These are phyloP conservation scores for Penicillium freii DNA, from an alignment of 2,329 filamentous ascomycete species.

Conservation along the genomic window DNA sequence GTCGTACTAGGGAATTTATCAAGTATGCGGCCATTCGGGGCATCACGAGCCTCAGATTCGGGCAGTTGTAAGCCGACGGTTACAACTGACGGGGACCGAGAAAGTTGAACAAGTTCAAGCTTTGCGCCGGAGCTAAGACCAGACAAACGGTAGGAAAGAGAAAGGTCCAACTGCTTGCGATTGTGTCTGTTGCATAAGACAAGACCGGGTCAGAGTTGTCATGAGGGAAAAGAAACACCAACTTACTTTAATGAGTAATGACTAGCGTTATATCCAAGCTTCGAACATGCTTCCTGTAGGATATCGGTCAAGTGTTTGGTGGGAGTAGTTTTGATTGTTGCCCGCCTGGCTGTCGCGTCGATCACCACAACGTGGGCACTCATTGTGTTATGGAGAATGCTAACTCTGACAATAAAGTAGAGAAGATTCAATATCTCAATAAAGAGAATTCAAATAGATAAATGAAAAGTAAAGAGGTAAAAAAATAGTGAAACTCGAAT, in stretches of 20 bases:
- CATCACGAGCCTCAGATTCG: conserved; percentile 62
- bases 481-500: not conserved
- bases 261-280: conserved; percentile 69
- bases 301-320: conserved; percentile 80
- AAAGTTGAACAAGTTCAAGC: conserved; percentile 84
- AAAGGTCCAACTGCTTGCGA: conserved; percentile 82
- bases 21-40: conserved; percentile 66
- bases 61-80: conserved; percentile 87
- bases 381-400: conserved; percentile 53
- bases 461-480: not conserved
- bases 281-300: conserved; percentile 80
- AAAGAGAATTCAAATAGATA: not conserved
- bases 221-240: not conserved
- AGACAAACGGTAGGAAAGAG: conserved; percentile 76
- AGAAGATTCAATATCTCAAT: conserved; percentile 2
- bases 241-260: conserved; percentile 78
- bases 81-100: conserved; percentile 79
- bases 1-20: conserved; percentile 87
- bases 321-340: conserved; percentile 78
- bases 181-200: conserved; percentile 58
- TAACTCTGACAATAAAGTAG: not conserved
- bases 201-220: conserved; percentile 13
- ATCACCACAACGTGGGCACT: conserved; percentile 86
- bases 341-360: conserved; percentile 72
- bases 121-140: conserved; percentile 83